Percentiles rank a stretch among this genome's conserved stretches.
Evolutionary conservation across 495 filamentous ascomycete species (phyloP).

Genomic region (Stereocaulon alpinum): DNA sequence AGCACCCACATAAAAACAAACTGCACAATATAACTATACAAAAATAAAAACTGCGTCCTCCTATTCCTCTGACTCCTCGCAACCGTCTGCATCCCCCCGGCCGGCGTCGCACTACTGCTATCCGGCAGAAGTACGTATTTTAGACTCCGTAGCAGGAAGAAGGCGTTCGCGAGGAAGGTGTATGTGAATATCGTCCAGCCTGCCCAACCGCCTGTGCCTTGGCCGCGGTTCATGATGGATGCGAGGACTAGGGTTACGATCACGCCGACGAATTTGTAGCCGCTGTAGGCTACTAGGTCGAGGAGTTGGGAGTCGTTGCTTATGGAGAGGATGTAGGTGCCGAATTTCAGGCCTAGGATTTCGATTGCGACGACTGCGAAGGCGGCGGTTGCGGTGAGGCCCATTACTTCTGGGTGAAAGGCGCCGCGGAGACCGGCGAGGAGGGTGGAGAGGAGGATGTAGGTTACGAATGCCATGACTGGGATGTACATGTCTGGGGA

Average conservation of each 20-base stretch:
- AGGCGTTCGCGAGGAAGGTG: slow-evolving; percentile 85
- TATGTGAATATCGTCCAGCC: slow-evolving; percentile 85
- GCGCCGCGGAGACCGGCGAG: slow-evolving; percentile 83
- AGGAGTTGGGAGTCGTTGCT: slow-evolving; percentile 78
- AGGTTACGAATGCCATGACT: slow-evolving; percentile 77
- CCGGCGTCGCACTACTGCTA: slow-evolving; percentile 50
- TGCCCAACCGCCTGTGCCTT: slow-evolving; percentile 74
- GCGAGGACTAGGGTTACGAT: slow-evolving; percentile 74
- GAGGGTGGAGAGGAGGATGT: slow-evolving; percentile 84
- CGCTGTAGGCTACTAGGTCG: slow-evolving; percentile 89
- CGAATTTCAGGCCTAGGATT: slow-evolving; percentile 79
- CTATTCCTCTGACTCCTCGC: slow-evolving; percentile 75
- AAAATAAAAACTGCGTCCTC: slow-evolving; percentile 88
- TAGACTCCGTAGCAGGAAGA: slow-evolving; percentile 87
- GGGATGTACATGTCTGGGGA: slow-evolving; percentile 99
- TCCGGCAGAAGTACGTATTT: slow-evolving; percentile 95
- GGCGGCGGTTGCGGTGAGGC: slow-evolving; percentile 74
- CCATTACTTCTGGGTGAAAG: slow-evolving; percentile 89
- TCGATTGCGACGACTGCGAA: slow-evolving; percentile 75
- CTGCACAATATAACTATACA: slow-evolving; percentile 90
- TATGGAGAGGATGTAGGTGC: slow-evolving; percentile 86
- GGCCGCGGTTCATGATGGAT: slow-evolving; percentile 63
- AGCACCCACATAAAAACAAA: slow-evolving; percentile 93
- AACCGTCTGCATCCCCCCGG: slow-evolving; percentile 62
- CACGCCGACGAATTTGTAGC: slow-evolving; percentile 97